Conservation (phyloP, 352 stramenopile genomes). For the Globisporangium abappressorium region DNA sequence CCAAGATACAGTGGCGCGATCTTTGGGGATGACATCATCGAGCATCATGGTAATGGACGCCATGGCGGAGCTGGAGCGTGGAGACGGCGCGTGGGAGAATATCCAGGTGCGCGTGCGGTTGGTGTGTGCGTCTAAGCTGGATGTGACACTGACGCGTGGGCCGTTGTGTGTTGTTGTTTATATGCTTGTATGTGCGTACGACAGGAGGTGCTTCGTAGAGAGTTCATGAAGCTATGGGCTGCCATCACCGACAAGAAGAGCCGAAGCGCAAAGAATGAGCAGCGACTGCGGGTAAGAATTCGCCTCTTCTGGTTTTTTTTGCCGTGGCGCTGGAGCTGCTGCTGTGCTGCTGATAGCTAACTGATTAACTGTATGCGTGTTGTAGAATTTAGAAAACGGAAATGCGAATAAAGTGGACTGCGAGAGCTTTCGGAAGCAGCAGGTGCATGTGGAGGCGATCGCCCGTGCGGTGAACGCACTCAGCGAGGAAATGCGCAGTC, state of each 20-base stretch:
- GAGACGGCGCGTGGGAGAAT: constrained; percentile 63
- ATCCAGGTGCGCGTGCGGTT: constrained; percentile 42
- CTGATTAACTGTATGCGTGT: background rate
- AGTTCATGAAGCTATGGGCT: constrained; percentile 37
- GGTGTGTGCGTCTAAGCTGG: background rate
- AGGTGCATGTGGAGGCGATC: constrained; percentile 41
- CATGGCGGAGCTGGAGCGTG: constrained; percentile 34
- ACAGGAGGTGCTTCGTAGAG: constrained; percentile 50
- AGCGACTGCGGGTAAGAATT: constrained; percentile 13
- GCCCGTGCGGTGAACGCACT: constrained; percentile 40
- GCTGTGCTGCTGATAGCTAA: background rate
- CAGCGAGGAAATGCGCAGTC: constrained; percentile 38
- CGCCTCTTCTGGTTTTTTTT: background rate
- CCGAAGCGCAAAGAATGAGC: constrained; percentile 22
- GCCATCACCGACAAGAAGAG: constrained; percentile 20
- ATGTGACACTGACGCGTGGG: background rate
- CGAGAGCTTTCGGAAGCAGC: constrained; percentile 17
- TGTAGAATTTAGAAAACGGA: constrained; percentile 15
- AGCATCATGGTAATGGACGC: constrained; percentile 10
- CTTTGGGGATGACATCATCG: background rate
- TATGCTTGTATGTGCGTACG: background rate
- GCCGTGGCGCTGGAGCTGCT: background rate
- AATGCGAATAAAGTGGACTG: constrained; percentile 6
- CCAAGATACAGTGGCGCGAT: constrained; percentile 3
- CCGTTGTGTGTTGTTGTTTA: background rate